Evolutionary conservation across 345 rosid genomes (phyloP).

Genomic region (Erucastrum elatum): DNA sequence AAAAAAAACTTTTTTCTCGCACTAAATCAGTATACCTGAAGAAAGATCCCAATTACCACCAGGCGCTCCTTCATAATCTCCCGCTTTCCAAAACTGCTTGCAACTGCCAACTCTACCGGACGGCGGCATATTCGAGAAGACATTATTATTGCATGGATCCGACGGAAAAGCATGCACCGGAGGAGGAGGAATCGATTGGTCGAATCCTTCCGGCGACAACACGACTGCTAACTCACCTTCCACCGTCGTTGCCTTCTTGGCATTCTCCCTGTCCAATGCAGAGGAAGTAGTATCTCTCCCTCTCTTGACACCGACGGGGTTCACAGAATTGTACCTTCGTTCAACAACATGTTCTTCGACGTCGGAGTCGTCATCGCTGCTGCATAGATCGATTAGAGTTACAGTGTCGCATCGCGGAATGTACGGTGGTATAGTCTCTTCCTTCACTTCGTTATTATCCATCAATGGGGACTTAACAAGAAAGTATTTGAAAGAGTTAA

Average conservation of each 20-base stretch:
- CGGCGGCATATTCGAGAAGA: background rate
- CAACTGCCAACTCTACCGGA: conserved; percentile 32
- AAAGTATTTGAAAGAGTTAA: no score
- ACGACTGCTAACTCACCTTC: conserved; percentile 40
- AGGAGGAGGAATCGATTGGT: conserved; percentile 44
- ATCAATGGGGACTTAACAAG: background rate
- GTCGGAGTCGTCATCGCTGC: conserved; percentile 48
- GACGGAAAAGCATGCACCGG: conserved; percentile 19
- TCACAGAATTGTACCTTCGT: conserved; percentile 7
- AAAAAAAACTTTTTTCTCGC: no score
- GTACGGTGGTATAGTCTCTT: background rate
- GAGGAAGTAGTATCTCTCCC: conserved; percentile 26
- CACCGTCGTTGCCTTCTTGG: conserved; percentile 12
- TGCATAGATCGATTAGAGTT: background rate
- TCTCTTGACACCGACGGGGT: conserved; percentile 29
- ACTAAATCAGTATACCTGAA: conserved; percentile 56
- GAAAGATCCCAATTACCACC: conserved; percentile 49
- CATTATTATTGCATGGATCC: background rate
- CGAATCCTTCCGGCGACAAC: conserved; percentile 59
- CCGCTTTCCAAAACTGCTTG: conserved; percentile 95
- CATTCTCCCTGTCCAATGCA: conserved; percentile 33
- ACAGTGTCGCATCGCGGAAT: background rate
- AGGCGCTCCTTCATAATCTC: conserved; percentile 67
- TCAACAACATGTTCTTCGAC: background rate
- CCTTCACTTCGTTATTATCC: background rate